Percentiles rank a stretch among this genome's conserved stretches.
Evolutionary conservation across 2,329 filamentous ascomycete genomes (phyloP).

Genomic region (Colletotrichum lupini): DNA sequence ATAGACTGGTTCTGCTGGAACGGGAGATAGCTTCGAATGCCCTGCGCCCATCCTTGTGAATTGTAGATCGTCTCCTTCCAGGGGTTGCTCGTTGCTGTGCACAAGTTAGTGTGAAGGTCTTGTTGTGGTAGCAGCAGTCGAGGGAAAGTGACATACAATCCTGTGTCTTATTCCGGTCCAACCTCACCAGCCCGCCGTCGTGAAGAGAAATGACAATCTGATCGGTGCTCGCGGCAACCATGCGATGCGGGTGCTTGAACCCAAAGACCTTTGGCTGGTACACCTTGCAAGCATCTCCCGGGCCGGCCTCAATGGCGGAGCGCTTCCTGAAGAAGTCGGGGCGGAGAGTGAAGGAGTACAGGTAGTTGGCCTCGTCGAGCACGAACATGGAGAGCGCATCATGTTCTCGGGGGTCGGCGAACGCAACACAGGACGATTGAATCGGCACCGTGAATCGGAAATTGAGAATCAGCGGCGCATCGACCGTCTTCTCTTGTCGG

Average conservation of each 20-base stretch:
- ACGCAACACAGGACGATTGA: conserved; percentile 80
- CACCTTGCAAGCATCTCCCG: conserved; percentile 81
- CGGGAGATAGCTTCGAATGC: conserved; percentile 73
- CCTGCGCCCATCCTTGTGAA: conserved; percentile 77
- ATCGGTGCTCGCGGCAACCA: conserved; percentile 78
- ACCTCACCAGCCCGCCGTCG: conserved; percentile 78
- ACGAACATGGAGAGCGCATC: conserved; percentile 84
- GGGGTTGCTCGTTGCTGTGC: conserved; percentile 43
- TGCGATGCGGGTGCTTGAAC: conserved; percentile 83
- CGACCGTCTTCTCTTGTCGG: conserved; percentile 71
- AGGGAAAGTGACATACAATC: conserved; percentile 53
- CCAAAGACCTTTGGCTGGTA: conserved; percentile 78
- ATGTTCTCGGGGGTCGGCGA: conserved; percentile 82
- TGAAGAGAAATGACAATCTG: conserved; percentile 84
- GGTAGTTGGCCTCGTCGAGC: conserved; percentile 79
- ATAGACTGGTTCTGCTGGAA: conserved; percentile 74
- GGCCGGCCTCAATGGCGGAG: conserved; percentile 75
- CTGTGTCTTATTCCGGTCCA: conserved; percentile 68
- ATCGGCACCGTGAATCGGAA: conserved; percentile 82
- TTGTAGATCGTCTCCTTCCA: conserved; percentile 82
- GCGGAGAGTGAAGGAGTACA: conserved; percentile 86
- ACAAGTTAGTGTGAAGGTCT: conserved; percentile 35
- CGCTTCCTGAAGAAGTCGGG: conserved; percentile 83
- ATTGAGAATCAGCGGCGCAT: conserved; percentile 80
- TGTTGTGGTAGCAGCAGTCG: neutral